Evolutionary conservation across 2,329 filamentous ascomycete genomes (phyloP), one percentile per base, ranked within the genome.

Genomic region (Nigrospora osmanthi): DNA sequence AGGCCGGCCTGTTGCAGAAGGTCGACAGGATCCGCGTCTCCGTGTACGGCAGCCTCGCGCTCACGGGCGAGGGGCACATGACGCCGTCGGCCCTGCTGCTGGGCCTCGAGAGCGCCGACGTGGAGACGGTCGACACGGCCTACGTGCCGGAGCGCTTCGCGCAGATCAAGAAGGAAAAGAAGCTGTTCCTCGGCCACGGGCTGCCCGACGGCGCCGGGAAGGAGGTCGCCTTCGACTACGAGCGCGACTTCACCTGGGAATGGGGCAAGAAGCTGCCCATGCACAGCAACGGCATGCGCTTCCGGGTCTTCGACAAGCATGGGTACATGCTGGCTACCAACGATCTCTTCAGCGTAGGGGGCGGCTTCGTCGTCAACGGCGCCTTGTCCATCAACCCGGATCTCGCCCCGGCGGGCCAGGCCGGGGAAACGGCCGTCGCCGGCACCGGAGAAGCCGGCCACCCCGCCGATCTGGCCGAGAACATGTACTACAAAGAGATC

Each of bases 21-120:
- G 71, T 73, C 41, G 56, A 70, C 54, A 69, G 64, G 52, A 73
- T 75, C 42, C 68, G 67, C 6, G 65, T 75, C 19, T 65, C 68
- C 9, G 66, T 75, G 38, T 75, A 73, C 48, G 71, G 71, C 38
- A 74, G 71, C 51, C 59, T 75, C 47, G 71, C 71, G 0, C 65
- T 75, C 32, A 75, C 71, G 0, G 71, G 71, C 40, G 70, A 75
- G 52, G 71, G 71, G 37, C 71, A 73, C 49, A 74, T 75, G 71
- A 75, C 71, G 3, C 71, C 71, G 0, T 72, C 69, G 5, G 71
- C 71, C 3, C 54, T 75, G 19, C 59, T 75, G 10, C 61, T 74
- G 2, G 71, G 71, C n/a, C 65, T 75, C 0, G 71, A 75, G 52
- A 66, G 70, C 30, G 69, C 69, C 13, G 58, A 73, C 46, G 71